phyloP scores from a whole-genome alignment of 768 basidiomycete species.

The Rhodosporidiobolus odoratus region DNA sequence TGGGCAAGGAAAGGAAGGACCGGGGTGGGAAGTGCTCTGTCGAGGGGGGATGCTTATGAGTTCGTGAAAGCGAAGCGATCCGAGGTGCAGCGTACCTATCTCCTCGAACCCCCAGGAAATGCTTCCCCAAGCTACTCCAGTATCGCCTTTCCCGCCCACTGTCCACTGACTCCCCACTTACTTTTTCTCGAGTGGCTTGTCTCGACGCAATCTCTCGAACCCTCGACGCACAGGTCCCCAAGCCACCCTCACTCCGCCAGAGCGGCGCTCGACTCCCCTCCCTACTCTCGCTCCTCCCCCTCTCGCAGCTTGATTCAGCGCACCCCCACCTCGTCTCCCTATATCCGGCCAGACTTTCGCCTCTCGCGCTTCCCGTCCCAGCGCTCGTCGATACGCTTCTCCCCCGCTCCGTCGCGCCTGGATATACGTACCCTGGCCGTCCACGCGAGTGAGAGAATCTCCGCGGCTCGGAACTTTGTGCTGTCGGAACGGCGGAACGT shows the following conservation, averaged over 20 bases:
- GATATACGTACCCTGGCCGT: too few species aligned
- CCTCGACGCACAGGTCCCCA: too few species aligned
- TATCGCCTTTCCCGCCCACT: neutral
- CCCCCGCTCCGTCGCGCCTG: neutral
- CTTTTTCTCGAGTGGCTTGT: neutral
- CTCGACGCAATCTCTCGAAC: neutral
- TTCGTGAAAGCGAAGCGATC: neutral
- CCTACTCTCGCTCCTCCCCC: conserved; percentile 1
- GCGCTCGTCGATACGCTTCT: neutral
- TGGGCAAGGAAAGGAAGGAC: neutral
- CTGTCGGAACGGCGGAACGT: neutral
- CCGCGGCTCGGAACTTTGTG: neutral
- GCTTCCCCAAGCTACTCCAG: neutral
- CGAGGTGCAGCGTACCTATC: neutral
- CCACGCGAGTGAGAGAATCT: neutral
- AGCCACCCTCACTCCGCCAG: neutral
- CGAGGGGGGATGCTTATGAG: neutral
- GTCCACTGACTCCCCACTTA: neutral
- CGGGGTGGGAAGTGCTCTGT: neutral
- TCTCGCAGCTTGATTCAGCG: neutral
- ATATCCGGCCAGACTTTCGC: too few species aligned
- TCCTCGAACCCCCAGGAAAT: conserved; percentile 22
- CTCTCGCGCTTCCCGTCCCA: neutral
- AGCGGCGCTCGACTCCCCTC: conserved; percentile 21
- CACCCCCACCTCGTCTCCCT: neutral